Evolutionary conservation across 129 eudicot genomes (phyloP), one percentile per base, ranked within the genome.

Genomic region (Deinandra increscens): DNA sequence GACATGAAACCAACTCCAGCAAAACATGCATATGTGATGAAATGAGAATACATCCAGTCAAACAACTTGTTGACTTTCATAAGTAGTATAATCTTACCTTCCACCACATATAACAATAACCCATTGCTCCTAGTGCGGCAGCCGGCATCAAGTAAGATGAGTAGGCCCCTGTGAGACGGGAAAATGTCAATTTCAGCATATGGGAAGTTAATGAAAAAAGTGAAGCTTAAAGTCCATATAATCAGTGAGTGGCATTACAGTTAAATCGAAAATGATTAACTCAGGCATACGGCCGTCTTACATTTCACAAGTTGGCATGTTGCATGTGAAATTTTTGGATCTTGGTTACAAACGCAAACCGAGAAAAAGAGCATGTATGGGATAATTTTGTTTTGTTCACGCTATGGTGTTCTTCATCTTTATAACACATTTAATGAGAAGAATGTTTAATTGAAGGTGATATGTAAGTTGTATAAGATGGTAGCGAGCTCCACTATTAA

Each of bases 51-150:
- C 19, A 55, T 37, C 68, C 63, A 14, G 45, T 7, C 38, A 64
- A 26, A 13, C 1, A 72, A 50, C 15, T 43, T 38, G 51, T 26
- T 7, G 67, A 59, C 20, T 31, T 45, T n/a, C 33, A 60, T 13
- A 60, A 31, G 23, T 29, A 44, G 6, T 38, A 67, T 53, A 41
- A 14, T 36, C 74, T 82, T 72, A 75, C 97, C 93, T 88, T 91
- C 96, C 96, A 91, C 97, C 96, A 83, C 93, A 91, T 91, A 72
- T 91, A 91, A 74, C 97, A 91, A 60, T 91, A 91, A 34, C 97
- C 97, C 97, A 85, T 84, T 39, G 97, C 96, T 64, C 97, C 97
- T 65, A 85, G 38, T 26, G 97, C 96, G 14, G 90, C 96, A 58
- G 96, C 96, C 60, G 97, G 97, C 81, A 91, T 58, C 78, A 91